Base-by-base conservation (phyloP, 768 basidiomycete species). In the Rhizopogon salebrosus region DNA sequence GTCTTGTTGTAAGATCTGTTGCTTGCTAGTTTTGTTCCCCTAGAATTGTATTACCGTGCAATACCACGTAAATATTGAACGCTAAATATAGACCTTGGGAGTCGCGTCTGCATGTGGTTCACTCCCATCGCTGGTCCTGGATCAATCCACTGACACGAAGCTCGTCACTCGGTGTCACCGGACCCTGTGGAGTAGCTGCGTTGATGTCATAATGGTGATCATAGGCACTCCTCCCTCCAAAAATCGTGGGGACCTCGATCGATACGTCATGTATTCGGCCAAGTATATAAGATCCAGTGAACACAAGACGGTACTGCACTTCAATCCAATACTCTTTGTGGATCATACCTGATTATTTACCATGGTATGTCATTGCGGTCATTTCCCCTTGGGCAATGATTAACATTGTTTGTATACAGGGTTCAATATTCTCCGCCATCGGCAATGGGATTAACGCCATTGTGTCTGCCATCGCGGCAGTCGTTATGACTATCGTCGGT, bases 401-500 rank as follows among this genome's bases (percentile, higher is more conserved):
- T 14, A 22, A 45, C 4, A 20, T 31, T 14, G 2, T 22, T 45
- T 45, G 20, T 31, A 8, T 8, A 22, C 24, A 86, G 84, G 84
- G 83, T 48, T 75, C 83, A 22, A 72, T 85, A 48, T 70, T 86
- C 64, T 85, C 83, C 62, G 77, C 85, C 23, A 87, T 88, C 40
- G 85, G 82, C 20, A 59, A 65, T 45, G 84, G 75, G 24, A 79
- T 87, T 53, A 79, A 79, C 51, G 70, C 80, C 46, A 64, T 88
- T 54, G 75, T 88, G 58, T 75, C 75, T 51, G 84, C 82, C 16
- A 82, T 87, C 45, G 84, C 83, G 13, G 60, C 57, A 49, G 71
- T 87, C 3, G 61, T 85, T 54, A 80, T 82, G 78, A 69, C 83
- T 37, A 83, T 88, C 54, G 75, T 87, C 37, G 62, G 74, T 54